Conservation (phyloP, 177 flowering plant species). For the Vitis hybrid region DNA sequence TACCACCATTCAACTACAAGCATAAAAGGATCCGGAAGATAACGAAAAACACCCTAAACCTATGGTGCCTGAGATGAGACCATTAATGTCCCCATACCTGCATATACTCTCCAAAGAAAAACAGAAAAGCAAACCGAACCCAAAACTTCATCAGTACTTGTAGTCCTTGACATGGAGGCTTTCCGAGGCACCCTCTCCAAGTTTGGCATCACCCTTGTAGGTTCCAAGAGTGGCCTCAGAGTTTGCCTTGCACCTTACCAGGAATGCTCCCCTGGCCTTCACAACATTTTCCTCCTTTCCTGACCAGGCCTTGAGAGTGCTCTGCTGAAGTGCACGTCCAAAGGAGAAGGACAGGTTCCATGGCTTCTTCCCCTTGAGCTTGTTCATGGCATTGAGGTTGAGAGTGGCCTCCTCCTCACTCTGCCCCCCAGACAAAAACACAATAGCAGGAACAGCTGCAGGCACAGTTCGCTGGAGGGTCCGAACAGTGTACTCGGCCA, state of each 20-base stretch:
- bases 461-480: constrained; percentile 59
- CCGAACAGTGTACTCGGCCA: constrained; percentile 62
- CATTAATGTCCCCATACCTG: too few species aligned
- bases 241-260: constrained; percentile 62
- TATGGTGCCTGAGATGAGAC: too few species aligned
- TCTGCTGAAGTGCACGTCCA: constrained; percentile 67
- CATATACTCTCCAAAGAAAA: not conserved
- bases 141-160: constrained; percentile 38
- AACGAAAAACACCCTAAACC: not conserved
- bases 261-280: constrained; percentile 54
- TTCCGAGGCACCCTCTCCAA: constrained; percentile 56
- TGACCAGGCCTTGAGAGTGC: constrained; percentile 66
- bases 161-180: constrained; percentile 63
- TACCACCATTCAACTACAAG: too few species aligned
- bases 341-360: constrained; percentile 63
- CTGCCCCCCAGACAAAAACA: constrained; percentile 70
- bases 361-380: constrained; percentile 58
- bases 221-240: constrained; percentile 71
- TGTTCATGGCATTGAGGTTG: constrained; percentile 69
- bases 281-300: constrained; percentile 56
- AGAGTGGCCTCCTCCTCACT: constrained; percentile 69
- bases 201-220: constrained; percentile 47
- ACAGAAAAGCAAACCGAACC: not conserved
- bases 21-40: too few species aligned
- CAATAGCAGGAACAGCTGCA: constrained; percentile 60